These are phyloP conservation scores for Penicillium sp. DNA, from an alignment of 2,329 filamentous ascomycete species.

Conservation along the genomic window DNA sequence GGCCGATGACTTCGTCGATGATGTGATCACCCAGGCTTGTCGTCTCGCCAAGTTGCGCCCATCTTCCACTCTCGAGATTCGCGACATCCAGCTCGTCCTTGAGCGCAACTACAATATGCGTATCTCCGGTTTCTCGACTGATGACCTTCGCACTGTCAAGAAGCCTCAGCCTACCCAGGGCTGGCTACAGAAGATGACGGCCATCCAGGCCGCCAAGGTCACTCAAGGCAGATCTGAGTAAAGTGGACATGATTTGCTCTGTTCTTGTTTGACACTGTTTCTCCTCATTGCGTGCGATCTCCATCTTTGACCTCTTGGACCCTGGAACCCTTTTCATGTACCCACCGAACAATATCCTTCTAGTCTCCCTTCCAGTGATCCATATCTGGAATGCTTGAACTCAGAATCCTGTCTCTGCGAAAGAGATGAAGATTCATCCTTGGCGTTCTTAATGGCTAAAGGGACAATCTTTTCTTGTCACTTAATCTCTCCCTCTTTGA, in stretches of 20 bases:
- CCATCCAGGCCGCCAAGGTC: constrained; percentile 88
- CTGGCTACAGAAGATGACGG: constrained; percentile 97
- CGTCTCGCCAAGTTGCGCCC: constrained; percentile 90
- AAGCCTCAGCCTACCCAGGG: constrained; percentile 85
- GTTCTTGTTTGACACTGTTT: not conserved
- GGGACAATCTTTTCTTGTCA: not conserved
- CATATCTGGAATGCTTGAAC: not conserved
- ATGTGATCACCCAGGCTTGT: constrained; percentile 81
- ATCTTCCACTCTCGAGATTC: constrained; percentile 84
- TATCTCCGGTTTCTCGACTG: constrained; percentile 89
- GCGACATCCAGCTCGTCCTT: constrained; percentile 78
- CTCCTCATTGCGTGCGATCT: not conserved
- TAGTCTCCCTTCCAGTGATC: not conserved
- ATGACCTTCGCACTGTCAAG: constrained; percentile 90
- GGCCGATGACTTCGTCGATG: constrained; percentile 93
- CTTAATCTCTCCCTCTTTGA: not conserved
- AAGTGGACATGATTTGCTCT: not conserved
- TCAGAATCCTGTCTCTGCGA: not conserved
- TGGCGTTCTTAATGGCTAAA: not conserved
- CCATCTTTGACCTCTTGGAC: not conserved
- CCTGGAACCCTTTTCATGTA: not conserved
- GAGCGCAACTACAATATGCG: constrained; percentile 87
- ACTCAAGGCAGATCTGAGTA: constrained; percentile 46
- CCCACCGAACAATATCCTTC: not conserved
- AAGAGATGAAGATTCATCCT: not conserved